These are phyloP conservation scores for Colletotrichum incanum DNA, from an alignment of 2,329 filamentous ascomycete genomes.

Conservation along the genomic window DNA sequence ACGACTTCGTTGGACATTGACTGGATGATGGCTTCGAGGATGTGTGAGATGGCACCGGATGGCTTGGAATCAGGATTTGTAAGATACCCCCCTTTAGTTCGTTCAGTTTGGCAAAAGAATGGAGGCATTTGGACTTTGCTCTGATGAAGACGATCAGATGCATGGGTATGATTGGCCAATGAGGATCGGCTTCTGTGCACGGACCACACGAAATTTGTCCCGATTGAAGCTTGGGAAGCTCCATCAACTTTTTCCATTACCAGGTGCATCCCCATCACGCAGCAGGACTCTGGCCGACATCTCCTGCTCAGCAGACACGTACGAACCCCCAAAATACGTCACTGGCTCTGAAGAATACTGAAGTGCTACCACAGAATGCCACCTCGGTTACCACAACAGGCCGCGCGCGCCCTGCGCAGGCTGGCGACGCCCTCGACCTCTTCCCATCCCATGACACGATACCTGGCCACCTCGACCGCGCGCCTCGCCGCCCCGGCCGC, in stretches of 20 bases:
- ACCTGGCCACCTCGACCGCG: conserved; percentile 32
- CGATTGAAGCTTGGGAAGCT: conserved; percentile 37
- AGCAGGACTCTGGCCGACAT: conserved; percentile 29
- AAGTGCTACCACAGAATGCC: conserved; percentile 33
- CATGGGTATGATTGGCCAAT: conserved; percentile 38
- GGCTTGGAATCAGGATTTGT: background rate
- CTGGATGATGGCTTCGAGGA: background rate
- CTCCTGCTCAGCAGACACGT: conserved; percentile 34
- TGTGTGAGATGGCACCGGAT: background rate
- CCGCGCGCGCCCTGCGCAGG: conserved; percentile 42
- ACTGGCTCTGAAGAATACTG: background rate
- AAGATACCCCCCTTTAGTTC: background rate
- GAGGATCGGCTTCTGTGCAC: background rate
- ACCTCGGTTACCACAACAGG: conserved; percentile 41
- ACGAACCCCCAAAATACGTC: background rate
- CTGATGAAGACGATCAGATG: background rate
- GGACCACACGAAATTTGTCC: conserved; percentile 43
- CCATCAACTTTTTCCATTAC: conserved; percentile 40
- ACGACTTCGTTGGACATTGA: background rate
- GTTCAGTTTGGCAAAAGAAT: background rate
- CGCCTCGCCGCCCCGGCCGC: conserved; percentile 48
- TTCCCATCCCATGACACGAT: conserved; percentile 26
- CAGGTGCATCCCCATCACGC: conserved; percentile 22
- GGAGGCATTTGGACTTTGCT: background rate
- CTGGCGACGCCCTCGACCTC: conserved; percentile 33